Percentiles rank a stretch among this genome's conserved stretches.
phyloP scores from a whole-genome alignment of 1,284 basidiomycete species.

The Ganoderma lucidum region DNA sequence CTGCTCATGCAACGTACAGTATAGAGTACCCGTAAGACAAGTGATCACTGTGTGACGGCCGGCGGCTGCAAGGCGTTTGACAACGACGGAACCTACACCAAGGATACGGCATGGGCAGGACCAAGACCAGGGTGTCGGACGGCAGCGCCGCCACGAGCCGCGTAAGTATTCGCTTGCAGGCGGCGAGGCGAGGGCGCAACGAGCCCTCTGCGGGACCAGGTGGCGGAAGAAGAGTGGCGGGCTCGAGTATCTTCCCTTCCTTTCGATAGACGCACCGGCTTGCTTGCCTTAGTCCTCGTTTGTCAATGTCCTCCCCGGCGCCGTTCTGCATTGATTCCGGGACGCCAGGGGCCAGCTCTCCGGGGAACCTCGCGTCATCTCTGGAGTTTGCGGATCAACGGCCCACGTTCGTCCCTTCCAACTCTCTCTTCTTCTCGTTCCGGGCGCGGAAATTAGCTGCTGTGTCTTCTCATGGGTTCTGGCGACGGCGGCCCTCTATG shows the following conservation, averaged over 20 bases:
- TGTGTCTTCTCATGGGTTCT: background rate
- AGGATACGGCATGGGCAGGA: background rate
- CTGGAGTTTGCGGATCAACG: conserved; percentile 2
- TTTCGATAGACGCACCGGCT: background rate
- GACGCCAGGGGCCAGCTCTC: background rate
- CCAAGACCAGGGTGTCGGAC: background rate
- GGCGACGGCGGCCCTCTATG: background rate
- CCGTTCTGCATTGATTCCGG: background rate
- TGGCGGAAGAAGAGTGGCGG: background rate
- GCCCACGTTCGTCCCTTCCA: background rate
- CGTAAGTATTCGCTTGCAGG: background rate
- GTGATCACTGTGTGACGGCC: background rate
- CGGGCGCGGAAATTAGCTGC: conserved; percentile 2
- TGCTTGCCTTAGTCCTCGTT: background rate
- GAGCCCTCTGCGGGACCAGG: background rate
- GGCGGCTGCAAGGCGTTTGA: background rate
- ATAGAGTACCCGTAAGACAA: background rate
- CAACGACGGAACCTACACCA: background rate
- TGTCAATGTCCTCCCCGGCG: background rate
- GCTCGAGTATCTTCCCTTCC: background rate
- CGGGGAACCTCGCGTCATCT: background rate
- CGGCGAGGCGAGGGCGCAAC: background rate
- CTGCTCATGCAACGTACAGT: background rate
- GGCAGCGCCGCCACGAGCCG: background rate
- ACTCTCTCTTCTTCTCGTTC: background rate